Conservation (phyloP, 352 stramenopile genomes). For the Phytophthora aleatoria region DNA sequence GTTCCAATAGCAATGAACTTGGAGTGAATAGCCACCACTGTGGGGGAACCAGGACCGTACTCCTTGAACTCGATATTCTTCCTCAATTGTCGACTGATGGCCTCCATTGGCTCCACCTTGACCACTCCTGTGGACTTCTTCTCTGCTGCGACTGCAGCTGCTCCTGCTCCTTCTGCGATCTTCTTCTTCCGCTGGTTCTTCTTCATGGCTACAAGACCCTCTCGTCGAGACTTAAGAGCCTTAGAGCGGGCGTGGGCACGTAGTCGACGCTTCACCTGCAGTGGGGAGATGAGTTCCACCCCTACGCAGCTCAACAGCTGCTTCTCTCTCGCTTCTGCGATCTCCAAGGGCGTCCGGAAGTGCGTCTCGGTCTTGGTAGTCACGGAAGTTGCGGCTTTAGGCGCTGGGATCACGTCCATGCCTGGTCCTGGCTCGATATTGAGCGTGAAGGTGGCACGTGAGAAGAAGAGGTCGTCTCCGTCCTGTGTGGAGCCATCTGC, state of each 20-base stretch:
- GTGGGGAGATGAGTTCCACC: slow-evolving; percentile 79
- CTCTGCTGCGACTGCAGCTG: slow-evolving; percentile 25
- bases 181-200: slow-evolving; percentile 63
- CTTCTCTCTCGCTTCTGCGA: slow-evolving; percentile 80
- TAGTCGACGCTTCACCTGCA: slow-evolving; percentile 83
- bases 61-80: slow-evolving; percentile 94
- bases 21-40: slow-evolving; percentile 93
- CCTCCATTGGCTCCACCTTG: slow-evolving; percentile 90
- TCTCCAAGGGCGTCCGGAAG: slow-evolving; percentile 71
- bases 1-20: slow-evolving; percentile 98
- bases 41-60: slow-evolving; percentile 90
- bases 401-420: slow-evolving; percentile 61
- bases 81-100: slow-evolving; percentile 88
- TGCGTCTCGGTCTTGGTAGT: slow-evolving; percentile 30
- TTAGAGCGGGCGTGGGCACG: slow-evolving; percentile 67
- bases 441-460: slow-evolving; percentile 69
- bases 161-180: slow-evolving; percentile 36
- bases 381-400: slow-evolving; percentile 10
- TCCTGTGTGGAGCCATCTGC: slow-evolving; percentile 25
- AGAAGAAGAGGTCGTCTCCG: slow-evolving; percentile 73
- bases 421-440: slow-evolving; percentile 64
- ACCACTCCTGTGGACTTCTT: slow-evolving; percentile 82
- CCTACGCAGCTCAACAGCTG: slow-evolving; percentile 84
- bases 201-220: slow-evolving; percentile 36
- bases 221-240: slow-evolving; percentile 46